Evolutionary conservation across 805 yeast genomes (phyloP), one percentile per base, ranked within the genome.

Genomic region (Barnettozyma siamensis): DNA sequence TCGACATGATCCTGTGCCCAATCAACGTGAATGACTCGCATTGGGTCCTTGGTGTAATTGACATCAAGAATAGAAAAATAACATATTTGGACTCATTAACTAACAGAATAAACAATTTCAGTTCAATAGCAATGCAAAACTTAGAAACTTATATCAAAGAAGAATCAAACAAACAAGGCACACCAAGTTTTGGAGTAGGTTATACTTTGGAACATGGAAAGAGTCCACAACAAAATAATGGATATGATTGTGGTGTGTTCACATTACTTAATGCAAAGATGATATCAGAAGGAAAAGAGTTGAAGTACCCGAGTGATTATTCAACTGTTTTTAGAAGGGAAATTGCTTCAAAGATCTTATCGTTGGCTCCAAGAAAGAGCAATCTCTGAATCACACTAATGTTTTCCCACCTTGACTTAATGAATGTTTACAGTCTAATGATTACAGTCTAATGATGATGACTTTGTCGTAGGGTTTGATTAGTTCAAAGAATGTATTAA

Each of bases 241-340:
- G 97, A 0, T 86, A 59, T 50, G 99, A 93, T 61, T 93, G 99
- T 66, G 99, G 99, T 7, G 95, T 91, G 2, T 93, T 89, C 56
- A 75, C 94, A 3, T 83, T 97, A 60, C 76, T 88, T 41, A 82
- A 80, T 35, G 86, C 85, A 1, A 73, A 78, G 36, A 80, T 72
- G 35, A 52, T 87, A 32, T 64, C 89, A 0, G 64, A 75, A 28
- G 73, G 69, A 5, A 58, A 60, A 20, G 70, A 69, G 0, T 62
- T 86, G 31, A 55, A 61, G 3, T 91, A 78, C 51, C 57, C 75
- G 7, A 89, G 83, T 51, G 62, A 65, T 7, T 95, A 88, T 55
- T 88, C 91, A 78, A 67, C 67, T 6, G 57, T 60, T 2, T 66
- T 91, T 42, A 69, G 99, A 47, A 65, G 79, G 34, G 59, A 61